Percentiles rank a stretch among this genome's conserved stretches.
These are phyloP conservation scores for Leccinum glutinopallens DNA, from an alignment of 1,284 basidiomycete species.

Conservation along the genomic window DNA sequence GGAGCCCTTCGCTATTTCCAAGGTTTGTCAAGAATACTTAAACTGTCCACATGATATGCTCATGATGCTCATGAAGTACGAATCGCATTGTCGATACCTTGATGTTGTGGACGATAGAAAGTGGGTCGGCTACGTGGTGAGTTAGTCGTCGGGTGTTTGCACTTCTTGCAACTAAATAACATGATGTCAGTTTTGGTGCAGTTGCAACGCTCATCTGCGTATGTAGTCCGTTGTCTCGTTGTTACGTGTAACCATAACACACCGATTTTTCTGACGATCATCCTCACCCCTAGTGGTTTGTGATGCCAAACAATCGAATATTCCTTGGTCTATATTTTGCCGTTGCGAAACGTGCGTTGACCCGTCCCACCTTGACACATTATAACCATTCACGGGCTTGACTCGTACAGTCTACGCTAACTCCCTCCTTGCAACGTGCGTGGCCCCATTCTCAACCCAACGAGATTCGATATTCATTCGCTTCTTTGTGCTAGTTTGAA, in stretches of 20 bases:
- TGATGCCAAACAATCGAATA: conserved; percentile 42
- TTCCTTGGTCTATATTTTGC: conserved; percentile 51
- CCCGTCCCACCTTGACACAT: neutral
- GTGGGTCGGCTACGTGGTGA: conserved; percentile 49
- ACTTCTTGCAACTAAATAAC: neutral
- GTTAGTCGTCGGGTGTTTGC: conserved; percentile 2
- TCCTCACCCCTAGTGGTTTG: conserved; percentile 41
- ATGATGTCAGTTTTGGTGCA: conserved; percentile 38
- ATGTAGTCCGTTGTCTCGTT: conserved; percentile 19
- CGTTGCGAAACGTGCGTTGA: conserved; percentile 46
- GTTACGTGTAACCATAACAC: neutral
- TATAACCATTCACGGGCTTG: neutral
- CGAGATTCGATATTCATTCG: neutral
- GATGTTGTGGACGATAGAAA: conserved; percentile 53
- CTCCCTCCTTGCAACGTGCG: conserved; percentile 31
- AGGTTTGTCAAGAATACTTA: conserved; percentile 33
- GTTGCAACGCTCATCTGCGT: conserved; percentile 46
- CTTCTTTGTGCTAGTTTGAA: conserved; percentile 21
- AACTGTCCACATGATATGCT: neutral
- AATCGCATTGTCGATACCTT: conserved; percentile 48
- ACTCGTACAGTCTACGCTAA: conserved; percentile 29
- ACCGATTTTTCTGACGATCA: neutral
- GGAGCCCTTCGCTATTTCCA: conserved; percentile 38
- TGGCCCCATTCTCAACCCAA: neutral
- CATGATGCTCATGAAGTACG: conserved; percentile 35